phyloP scores from a whole-genome alignment of 2,329 filamentous ascomycete genomes.

The Fusarium solani-melongenae region DNA sequence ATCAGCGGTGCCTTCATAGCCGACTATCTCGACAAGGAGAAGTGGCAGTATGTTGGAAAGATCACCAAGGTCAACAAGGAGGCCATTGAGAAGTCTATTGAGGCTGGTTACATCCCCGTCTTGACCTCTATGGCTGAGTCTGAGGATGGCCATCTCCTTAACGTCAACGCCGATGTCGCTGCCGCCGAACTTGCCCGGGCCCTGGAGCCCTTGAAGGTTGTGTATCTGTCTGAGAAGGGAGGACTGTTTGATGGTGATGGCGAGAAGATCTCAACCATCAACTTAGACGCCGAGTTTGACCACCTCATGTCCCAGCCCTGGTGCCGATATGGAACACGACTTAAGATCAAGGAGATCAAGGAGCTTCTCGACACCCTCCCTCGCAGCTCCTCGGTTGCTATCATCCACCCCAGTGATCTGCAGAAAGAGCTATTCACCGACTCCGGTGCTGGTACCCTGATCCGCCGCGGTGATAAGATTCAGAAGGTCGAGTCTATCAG shows the following conservation, averaged over 20 bases:
- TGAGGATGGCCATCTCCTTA: conserved; percentile 89
- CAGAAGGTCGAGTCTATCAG: conserved; percentile 76
- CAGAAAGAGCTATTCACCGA: conserved; percentile 98
- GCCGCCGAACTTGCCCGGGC: conserved; percentile 91
- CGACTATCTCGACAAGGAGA: conserved; percentile 95
- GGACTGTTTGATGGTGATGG: conserved; percentile 93
- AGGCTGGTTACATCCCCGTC: conserved; percentile 90
- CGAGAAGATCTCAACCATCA: conserved; percentile 96
- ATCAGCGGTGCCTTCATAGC: conserved; percentile 93
- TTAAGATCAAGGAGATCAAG: conserved; percentile 99
- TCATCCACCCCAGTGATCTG: conserved; percentile 94
- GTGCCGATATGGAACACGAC: conserved; percentile 92
- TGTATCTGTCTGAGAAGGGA: conserved; percentile 98
- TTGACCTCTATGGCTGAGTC: conserved; percentile 97
- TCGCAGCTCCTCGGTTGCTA: conserved; percentile 92
- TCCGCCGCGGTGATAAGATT: conserved; percentile 91
- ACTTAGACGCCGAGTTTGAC: conserved; percentile 96
- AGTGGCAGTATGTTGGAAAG: conserved; percentile 95
- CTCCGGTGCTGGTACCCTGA: conserved; percentile 91
- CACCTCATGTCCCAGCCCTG: conserved; percentile 92
- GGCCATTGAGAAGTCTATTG: conserved; percentile 90
- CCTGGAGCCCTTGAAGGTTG: conserved; percentile 94
- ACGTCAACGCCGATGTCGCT: conserved; percentile 97
- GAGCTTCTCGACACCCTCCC: conserved; percentile 90
- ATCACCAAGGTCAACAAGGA: conserved; percentile 92